Base-by-base conservation (phyloP, 2,329 filamentous ascomycete genomes). In the Colletotrichum acutatum region DNA sequence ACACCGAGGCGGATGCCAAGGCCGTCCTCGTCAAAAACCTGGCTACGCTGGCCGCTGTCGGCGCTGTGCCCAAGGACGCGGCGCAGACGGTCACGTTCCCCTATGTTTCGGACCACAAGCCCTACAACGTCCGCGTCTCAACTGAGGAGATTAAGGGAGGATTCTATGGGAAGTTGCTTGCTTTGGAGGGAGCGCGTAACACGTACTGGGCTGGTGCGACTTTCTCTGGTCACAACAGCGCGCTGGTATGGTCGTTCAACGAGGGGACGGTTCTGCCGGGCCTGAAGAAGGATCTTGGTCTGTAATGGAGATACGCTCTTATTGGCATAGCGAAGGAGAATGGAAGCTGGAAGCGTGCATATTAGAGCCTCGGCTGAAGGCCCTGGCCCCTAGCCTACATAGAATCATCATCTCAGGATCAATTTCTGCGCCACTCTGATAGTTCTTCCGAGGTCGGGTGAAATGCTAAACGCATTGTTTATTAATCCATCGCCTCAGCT, bases 151-250 rank as follows among this genome's bases (percentile, higher is more conserved):
- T 84, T 19, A 65, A 68, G 0, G 63, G 58, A 3, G 82, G 83
- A 0, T 83, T 84, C 60, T 83, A 82, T 42, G 52, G 74, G 0
- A 75, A 82, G 14, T 57, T 84, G 4, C 79, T 82, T 30, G 75
- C 61, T 0, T 72, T 84, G 9, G 81, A 84, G 75, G 81, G 83
- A 0, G 68, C 78, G 37, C 75, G 77, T 0, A 82, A 78, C 54
- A 84, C 83, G 0, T 84, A 78, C 70, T 85, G 82, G 72, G 81
- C 83, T 1, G 82, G 81, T 1, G 79, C 79, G 0, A 77, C 79
- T 3, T 74, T 74, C 28, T 19, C 68, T 3, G 62, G 68, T 12
- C 72, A 74, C 16, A 72, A 74, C 59, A 71, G 68, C 22, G 68
- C 62, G 5, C 14, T 72, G 52, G 54, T 74, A 0, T 74, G 72